Evolutionary conservation across 176 grass and related monocot genomes (phyloP), one percentile per base, ranked within the genome.

Genomic region (Musa schizocarpa): DNA sequence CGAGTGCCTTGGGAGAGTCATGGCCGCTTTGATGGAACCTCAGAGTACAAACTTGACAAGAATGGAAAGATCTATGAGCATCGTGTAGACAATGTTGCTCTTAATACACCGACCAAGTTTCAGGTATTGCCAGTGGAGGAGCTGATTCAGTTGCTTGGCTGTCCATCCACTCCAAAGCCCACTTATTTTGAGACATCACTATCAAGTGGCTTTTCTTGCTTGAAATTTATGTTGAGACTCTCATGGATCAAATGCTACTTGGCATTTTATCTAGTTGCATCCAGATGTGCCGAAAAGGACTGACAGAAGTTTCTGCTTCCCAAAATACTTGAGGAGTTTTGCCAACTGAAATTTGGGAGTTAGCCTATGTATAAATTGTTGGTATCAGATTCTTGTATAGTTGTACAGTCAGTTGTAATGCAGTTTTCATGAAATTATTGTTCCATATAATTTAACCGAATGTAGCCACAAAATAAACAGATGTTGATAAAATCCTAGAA

Each of bases 61-160:
- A 83, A 91, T 59, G 90, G 95, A 69, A 99, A 94, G 76, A 94
- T 99, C 73, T 92, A 81, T 58, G 95, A 99, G 88, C 95, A 99
- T 62, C 86, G 80, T 69, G 86, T 99, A 53, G 86, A 99, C 53
- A 99, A 99, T 13, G 79, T 99, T 20, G 95, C 90, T 57, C 83
- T 83, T 79, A 99, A 87, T 74, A 84, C 88, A 48, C 90, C 83
- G 27, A 89, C 70, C 1, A 99, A 89, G 67, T 91, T 86, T 78
- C 87, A 77, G 80, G 79, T 91, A 65, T 77, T 94, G 74, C 79
- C 86, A 0, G 82, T 94, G 5, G 86, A 94, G 21, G 95, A 99
- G 81, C 69, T 99, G 23, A 84, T 92, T 68, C 86, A 86, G 71
- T 80, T 82, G 69, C 85, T 99, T 73, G 83, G 88, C 19, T 91